phyloP scores from a whole-genome alignment of 441 rosid genomes.

The Populus hybrid region DNA sequence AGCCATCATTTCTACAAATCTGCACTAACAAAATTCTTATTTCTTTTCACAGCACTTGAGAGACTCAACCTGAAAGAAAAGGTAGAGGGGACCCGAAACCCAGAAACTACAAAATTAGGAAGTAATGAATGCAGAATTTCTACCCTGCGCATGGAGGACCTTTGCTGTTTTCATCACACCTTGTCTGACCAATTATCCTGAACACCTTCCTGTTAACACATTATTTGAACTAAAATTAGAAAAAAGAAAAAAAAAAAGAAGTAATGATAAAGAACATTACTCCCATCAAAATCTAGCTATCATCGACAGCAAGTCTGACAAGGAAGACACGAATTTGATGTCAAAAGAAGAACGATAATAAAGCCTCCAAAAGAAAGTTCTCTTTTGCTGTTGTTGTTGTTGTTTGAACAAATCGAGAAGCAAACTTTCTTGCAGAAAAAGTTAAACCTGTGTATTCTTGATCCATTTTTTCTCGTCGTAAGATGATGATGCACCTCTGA shows the following conservation, averaged over 20 bases:
- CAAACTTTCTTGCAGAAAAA: background rate
- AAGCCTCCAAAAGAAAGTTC: background rate
- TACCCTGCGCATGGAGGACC: slow-evolving; percentile 83
- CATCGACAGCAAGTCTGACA: too few species aligned
- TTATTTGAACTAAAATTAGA: too few species aligned
- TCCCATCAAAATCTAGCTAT: too few species aligned
- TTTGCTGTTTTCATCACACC: slow-evolving; percentile 46
- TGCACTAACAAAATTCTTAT: slow-evolving; percentile 10
- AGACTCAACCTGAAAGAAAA: background rate
- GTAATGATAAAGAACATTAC: too few species aligned
- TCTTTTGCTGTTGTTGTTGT: background rate
- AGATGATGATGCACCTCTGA: slow-evolving; percentile 67
- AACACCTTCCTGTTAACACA: slow-evolving; percentile 37
- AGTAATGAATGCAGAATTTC: background rate
- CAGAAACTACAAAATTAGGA: background rate
- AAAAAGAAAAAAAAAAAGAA: too few species aligned
- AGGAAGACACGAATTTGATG: background rate
- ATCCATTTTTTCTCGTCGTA: slow-evolving; percentile 42
- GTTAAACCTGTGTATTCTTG: slow-evolving; percentile 62
- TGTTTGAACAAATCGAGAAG: background rate
- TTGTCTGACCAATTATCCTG: slow-evolving; percentile 29
- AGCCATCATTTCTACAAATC: slow-evolving; percentile 90
- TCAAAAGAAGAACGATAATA: background rate
- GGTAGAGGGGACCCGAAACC: background rate
- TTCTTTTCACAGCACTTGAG: background rate